A percentile compares a stretch with the other conserved stretches of the same genome.
These are phyloP conservation scores for Fusarium sp. DNA, from an alignment of 2,329 filamentous ascomycete species.

Conservation along the genomic window DNA sequence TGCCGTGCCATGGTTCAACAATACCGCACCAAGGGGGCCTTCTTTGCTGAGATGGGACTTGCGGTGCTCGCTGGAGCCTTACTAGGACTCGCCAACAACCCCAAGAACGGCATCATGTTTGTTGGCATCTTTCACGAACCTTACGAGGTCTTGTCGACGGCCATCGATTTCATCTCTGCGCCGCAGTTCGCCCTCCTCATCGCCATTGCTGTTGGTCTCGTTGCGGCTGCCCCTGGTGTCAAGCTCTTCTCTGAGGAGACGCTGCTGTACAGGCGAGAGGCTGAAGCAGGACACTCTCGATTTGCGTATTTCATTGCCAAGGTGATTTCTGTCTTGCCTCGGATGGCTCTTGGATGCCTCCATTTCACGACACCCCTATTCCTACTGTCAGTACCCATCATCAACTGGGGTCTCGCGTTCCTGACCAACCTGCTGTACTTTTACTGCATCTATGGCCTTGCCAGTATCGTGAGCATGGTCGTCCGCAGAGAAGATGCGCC, in stretches of 20 bases:
- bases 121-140: slow-evolving; percentile 63
- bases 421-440: slow-evolving; percentile 66
- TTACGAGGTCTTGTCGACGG: slow-evolving; percentile 63
- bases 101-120: slow-evolving; percentile 64
- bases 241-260: slow-evolving; percentile 61
- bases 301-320: slow-evolving; percentile 69
- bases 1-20: slow-evolving; percentile 67
- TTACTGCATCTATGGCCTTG: slow-evolving; percentile 69
- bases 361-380: slow-evolving; percentile 67
- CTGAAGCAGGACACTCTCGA: slow-evolving; percentile 67
- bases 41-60: slow-evolving; percentile 67
- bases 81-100: slow-evolving; percentile 65
- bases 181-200: slow-evolving; percentile 65
- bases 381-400: slow-evolving; percentile 61
- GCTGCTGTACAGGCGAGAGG: slow-evolving; percentile 64
- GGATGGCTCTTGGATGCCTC: slow-evolving; percentile 63
- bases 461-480: slow-evolving; percentile 65
- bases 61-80: slow-evolving; percentile 64
- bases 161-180: slow-evolving; percentile 62
- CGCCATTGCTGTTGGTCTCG: slow-evolving; percentile 67
- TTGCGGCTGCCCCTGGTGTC: slow-evolving; percentile 64
- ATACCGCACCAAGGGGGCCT: slow-evolving; percentile 61
- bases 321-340: slow-evolving; percentile 61
- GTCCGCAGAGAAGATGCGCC: slow-evolving; percentile 68
- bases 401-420: slow-evolving; percentile 62